Percentiles rank a stretch among this genome's conserved stretches.
Evolutionary conservation across 352 stramenopile genomes (phyloP).

Genomic region (Phytopythium aichiense): DNA sequence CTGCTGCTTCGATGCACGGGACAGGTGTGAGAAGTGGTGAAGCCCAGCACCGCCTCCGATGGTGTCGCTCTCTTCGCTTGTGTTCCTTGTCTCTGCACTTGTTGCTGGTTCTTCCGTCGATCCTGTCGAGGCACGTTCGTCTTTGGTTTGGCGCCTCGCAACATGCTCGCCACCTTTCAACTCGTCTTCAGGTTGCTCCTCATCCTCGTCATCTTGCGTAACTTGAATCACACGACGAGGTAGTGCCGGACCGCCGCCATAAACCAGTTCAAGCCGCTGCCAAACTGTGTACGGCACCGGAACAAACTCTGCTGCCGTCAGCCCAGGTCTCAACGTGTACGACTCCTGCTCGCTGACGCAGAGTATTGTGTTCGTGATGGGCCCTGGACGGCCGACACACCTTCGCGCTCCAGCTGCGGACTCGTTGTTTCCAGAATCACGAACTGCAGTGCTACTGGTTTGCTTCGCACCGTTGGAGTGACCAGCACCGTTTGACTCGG

Average conservation of each 20-base stretch:
- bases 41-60: background rate
- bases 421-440: background rate
- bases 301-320: constrained; percentile 45
- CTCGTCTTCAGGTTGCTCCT: constrained; percentile 15
- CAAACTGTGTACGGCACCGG: constrained; percentile 39
- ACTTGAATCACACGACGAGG: constrained; percentile 38
- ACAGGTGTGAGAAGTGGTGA: background rate
- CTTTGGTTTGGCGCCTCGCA: background rate
- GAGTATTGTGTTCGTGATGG: constrained; percentile 40
- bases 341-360: constrained; percentile 31
- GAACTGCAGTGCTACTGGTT: background rate
- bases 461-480: background rate
- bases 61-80: constrained; percentile 7
- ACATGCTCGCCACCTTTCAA: constrained; percentile 6
- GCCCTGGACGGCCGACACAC: constrained; percentile 24
- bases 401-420: background rate
- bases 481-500: background rate
- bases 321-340: constrained; percentile 26
- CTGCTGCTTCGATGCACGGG: constrained; percentile 3
- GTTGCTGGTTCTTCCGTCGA: constrained; percentile 4
- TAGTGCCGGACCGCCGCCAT: constrained; percentile 53
- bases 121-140: background rate
- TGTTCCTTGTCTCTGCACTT: constrained; percentile 9
- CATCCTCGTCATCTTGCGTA: constrained; percentile 13
- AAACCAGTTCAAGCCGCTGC: constrained; percentile 44